These are phyloP conservation scores for Alternaria gaisen DNA, from an alignment of 2,329 filamentous ascomycete genomes.

Conservation along the genomic window DNA sequence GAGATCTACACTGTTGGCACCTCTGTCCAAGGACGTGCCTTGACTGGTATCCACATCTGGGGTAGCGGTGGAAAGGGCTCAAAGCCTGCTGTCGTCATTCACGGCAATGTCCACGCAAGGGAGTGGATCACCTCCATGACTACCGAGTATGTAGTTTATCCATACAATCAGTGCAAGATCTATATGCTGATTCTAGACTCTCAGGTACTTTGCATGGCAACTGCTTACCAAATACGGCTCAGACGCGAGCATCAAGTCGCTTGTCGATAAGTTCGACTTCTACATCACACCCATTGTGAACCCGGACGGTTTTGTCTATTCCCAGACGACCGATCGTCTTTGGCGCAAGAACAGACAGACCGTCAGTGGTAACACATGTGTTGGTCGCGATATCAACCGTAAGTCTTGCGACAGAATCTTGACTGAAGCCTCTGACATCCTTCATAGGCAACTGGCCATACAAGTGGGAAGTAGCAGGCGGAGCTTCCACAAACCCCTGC, in stretches of 20 bases:
- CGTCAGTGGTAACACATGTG: conserved; percentile 41
- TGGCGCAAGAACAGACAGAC: conserved; percentile 53
- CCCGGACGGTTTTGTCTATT: conserved; percentile 48
- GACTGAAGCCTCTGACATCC: neutral
- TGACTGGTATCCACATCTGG: conserved; percentile 52
- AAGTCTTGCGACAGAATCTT: neutral
- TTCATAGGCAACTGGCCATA: conserved; percentile 46
- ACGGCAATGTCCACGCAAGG: conserved; percentile 48
- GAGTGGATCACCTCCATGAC: conserved; percentile 51
- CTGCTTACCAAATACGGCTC: conserved; percentile 47
- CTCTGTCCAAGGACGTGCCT: conserved; percentile 43
- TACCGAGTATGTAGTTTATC: conserved; percentile 21
- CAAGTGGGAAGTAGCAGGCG: conserved; percentile 47
- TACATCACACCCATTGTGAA: conserved; percentile 42
- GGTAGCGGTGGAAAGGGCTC: conserved; percentile 48
- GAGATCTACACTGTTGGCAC: conserved; percentile 46
- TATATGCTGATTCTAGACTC: neutral
- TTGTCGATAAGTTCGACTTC: conserved; percentile 50
- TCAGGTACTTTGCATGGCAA: conserved; percentile 46
- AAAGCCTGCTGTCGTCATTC: conserved; percentile 47
- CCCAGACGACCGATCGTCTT: conserved; percentile 50
- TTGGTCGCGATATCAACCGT: conserved; percentile 52
- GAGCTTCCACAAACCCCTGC: conserved; percentile 50
- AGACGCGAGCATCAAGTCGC: conserved; percentile 43
- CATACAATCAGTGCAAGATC: neutral